These are phyloP conservation scores for Ormosia semicastrata DNA, from an alignment of 306 rosid genomes.

Conservation along the genomic window DNA sequence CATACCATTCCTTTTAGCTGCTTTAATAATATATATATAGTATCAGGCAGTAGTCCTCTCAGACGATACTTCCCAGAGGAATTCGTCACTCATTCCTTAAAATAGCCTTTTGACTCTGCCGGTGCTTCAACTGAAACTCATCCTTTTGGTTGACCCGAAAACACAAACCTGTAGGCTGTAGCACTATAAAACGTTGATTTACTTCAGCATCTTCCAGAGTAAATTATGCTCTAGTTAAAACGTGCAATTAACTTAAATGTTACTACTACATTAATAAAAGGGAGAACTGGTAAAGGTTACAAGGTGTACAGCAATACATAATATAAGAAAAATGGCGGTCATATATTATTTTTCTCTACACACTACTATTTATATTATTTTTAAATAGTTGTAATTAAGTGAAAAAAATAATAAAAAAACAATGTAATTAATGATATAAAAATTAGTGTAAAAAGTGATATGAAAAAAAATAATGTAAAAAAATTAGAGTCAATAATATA, in stretches of 20 bases:
- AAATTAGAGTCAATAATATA: no score
- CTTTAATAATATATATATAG: slow-evolving; percentile 68
- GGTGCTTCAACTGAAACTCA: slow-evolving; percentile 92
- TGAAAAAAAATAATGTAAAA: no score
- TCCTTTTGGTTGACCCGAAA: slow-evolving; percentile 96
- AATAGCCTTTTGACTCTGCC: slow-evolving; percentile 86
- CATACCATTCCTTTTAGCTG: slow-evolving; percentile 58
- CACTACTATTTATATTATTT: no score
- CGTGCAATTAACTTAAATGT: background rate
- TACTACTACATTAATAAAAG: background rate
- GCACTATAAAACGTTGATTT: slow-evolving; percentile 63
- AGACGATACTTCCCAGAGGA: slow-evolving; percentile 82
- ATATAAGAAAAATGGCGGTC: no score
- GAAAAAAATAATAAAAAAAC: no score
- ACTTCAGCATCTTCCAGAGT: slow-evolving; percentile 40
- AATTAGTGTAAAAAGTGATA: no score
- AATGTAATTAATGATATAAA: no score
- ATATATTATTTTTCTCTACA: no score
- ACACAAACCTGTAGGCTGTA: slow-evolving; percentile 66
- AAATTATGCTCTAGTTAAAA: background rate
- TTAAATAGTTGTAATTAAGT: no score
- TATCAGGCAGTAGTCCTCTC: slow-evolving; percentile 90
- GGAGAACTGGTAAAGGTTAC: background rate
- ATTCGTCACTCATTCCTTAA: slow-evolving; percentile 91
- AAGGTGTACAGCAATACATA: background rate